Conservation (phyloP, 305 asterid species). For the Fraxinus floribunda region DNA sequence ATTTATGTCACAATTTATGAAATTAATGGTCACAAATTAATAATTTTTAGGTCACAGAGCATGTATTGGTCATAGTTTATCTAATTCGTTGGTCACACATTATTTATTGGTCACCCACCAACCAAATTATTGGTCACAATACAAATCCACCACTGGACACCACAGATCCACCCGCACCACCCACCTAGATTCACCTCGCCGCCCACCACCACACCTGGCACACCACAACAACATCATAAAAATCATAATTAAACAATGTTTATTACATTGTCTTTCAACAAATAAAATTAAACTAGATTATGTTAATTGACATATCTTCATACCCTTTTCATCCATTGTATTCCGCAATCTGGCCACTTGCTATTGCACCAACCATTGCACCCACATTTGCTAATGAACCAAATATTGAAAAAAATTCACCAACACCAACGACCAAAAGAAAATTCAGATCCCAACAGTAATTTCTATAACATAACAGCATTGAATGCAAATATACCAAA, state of each 20-base stretch:
- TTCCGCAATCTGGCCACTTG: slow-evolving; percentile 91
- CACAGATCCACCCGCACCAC: too few relatives aligned
- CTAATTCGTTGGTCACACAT: too few relatives aligned
- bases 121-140: too few relatives aligned
- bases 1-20: too few relatives aligned
- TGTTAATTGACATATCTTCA: not conserved
- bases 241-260: not conserved
- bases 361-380: slow-evolving; percentile 89
- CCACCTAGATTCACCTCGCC: too few relatives aligned
- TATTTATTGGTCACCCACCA: too few relatives aligned
- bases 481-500: not conserved
- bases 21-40: too few relatives aligned
- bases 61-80: too few relatives aligned
- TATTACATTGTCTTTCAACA: not conserved
- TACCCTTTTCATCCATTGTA: slow-evolving; percentile 91
- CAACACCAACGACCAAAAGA: slow-evolving; percentile 10
- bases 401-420: slow-evolving; percentile 63
- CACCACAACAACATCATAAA: not conserved
- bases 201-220: too few relatives aligned
- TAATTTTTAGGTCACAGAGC: too few relatives aligned
- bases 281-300: not conserved
- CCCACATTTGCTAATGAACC: slow-evolving; percentile 89
- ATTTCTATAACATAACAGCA: not conserved
- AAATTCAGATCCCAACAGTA: not conserved
- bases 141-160: too few relatives aligned